Conservation (phyloP, 2,329 filamentous ascomycete genomes). For the Juglanconis oblonga region DNA sequence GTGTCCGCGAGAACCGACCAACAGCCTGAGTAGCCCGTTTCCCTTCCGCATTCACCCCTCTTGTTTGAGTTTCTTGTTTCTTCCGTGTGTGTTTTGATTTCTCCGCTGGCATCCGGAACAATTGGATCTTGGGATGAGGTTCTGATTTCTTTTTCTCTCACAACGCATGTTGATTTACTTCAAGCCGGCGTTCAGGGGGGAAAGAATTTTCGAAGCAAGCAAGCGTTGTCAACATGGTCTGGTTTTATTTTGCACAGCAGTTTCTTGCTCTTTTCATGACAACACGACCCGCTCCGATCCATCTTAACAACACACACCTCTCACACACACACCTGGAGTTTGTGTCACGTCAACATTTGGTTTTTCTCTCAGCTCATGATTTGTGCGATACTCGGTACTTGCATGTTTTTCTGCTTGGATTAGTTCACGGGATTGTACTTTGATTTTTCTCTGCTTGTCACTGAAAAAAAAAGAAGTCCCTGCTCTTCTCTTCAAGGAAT, state of each 20-base stretch:
- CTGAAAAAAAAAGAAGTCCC: conserved; percentile 5
- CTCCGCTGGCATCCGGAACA: conserved; percentile 7
- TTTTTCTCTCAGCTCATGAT: conserved; percentile 20
- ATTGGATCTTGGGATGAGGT: conserved; percentile 1
- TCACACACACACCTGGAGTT: conserved; percentile 18
- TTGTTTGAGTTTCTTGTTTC: not conserved
- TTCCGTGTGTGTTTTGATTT: conserved; percentile 7
- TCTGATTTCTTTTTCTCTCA: conserved; percentile 7
- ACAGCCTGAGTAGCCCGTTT: conserved; percentile 4
- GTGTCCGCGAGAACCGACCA: conserved; percentile 4
- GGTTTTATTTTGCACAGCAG: conserved; percentile 5
- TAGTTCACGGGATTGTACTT: not conserved
- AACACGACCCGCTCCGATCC: conserved; percentile 13
- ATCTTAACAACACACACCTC: conserved; percentile 18
- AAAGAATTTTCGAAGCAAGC: conserved; percentile 4
- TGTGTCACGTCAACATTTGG: conserved; percentile 23
- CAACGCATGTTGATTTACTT: conserved; percentile 7
- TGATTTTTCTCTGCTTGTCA: conserved; percentile 13
- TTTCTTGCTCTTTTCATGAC: conserved; percentile 8
- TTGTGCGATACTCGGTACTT: too few species aligned
- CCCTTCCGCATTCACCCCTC: conserved; percentile 2
- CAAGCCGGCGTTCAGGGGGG: conserved; percentile 9
- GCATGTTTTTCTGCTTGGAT: conserved; percentile 8
- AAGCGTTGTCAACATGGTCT: conserved; percentile 1
- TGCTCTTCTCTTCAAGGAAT: conserved; percentile 11